A percentile compares a stretch with the other conserved stretches of the same genome.
Conservation (phyloP, 345 rosid species). For the Anacardium occidentale region DNA sequence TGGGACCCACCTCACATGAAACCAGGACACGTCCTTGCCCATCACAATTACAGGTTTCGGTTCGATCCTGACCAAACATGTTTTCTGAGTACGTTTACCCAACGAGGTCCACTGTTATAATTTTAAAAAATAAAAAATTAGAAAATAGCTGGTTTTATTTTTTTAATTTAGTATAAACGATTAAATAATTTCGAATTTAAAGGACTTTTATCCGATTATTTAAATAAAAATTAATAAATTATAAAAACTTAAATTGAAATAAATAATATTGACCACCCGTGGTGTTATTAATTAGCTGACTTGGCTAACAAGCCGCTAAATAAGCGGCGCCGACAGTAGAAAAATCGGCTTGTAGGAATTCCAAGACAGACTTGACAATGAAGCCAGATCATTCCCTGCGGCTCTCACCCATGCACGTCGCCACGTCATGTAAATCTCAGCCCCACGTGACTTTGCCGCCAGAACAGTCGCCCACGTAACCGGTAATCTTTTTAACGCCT, state of each 20-base stretch:
- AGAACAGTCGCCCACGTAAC: background rate
- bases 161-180: no score
- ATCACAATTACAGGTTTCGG: no score
- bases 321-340: conserved; percentile 15
- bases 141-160: no score
- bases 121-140: no score
- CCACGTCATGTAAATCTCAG: conserved; percentile 6
- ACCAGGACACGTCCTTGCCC: background rate
- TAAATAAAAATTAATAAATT: no score
- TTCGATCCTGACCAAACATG: no score
- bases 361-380: background rate
- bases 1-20: conserved; percentile 3
- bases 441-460: conserved; percentile 13
- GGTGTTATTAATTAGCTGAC: background rate
- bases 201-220: no score
- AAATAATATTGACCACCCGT: no score
- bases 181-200: no score
- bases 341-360: background rate
- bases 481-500: background rate
- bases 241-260: no score
- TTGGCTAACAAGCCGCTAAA: background rate
- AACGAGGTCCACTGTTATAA: no score
- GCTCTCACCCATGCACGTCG: conserved; percentile 15
- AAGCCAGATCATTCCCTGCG: conserved; percentile 5
- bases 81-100: no score